Evolutionary conservation across 106 monocot species (phyloP).

Genomic region (Agapanthus africanus): DNA sequence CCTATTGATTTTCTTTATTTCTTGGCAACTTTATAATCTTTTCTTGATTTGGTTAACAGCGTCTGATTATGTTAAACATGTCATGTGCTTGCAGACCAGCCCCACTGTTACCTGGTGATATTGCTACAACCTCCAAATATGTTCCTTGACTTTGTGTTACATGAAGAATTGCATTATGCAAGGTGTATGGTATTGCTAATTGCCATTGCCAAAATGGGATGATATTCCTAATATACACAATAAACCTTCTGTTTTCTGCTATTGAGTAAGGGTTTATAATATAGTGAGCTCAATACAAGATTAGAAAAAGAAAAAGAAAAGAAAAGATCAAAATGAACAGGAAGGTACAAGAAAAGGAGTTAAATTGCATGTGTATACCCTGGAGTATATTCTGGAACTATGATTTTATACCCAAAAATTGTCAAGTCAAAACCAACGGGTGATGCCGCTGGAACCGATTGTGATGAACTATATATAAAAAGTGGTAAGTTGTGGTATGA

Average conservation of each 20-base stretch:
- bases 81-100: neutral
- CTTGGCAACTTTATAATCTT: neutral
- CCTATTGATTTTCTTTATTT: too few relatives aligned
- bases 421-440: constrained; percentile 51
- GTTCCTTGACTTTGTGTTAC: neutral
- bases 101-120: neutral
- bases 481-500: constrained; percentile 35
- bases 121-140: neutral
- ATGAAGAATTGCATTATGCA: too few relatives aligned
- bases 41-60: neutral
- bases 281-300: neutral
- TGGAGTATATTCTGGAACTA: constrained; percentile 75
- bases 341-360: constrained; percentile 3
- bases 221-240: neutral
- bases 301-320: too few relatives aligned
- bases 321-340: neutral
- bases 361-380: constrained; percentile 47
- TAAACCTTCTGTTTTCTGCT: neutral
- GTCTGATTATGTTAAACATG: neutral
- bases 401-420: constrained; percentile 48
- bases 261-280: constrained; percentile 1
- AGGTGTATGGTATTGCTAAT: neutral
- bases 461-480: constrained; percentile 37
- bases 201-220: neutral
- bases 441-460: constrained; percentile 19